Evolutionary conservation across 2,329 filamentous ascomycete genomes (phyloP).

Genomic region (Ascochyta clinopodiicola): DNA sequence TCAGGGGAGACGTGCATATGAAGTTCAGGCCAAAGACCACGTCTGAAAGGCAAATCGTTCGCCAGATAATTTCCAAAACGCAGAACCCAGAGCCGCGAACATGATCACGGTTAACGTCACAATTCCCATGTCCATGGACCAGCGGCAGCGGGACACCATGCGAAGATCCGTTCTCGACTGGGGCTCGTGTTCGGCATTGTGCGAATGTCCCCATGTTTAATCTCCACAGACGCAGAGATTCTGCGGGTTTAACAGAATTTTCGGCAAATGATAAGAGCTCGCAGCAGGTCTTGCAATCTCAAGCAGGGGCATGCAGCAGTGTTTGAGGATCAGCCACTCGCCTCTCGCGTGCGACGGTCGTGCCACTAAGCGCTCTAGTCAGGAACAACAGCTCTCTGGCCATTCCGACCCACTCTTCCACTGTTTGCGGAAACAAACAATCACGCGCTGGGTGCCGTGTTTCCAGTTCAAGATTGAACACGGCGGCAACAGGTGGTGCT

Average conservation of each 20-base stretch:
- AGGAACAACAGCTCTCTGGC: conserved; percentile 18
- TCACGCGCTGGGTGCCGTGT: conserved; percentile 2
- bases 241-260: conserved; percentile 10
- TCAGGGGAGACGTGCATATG: not conserved
- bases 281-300: conserved; percentile 27
- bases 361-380: conserved; percentile 30
- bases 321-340: conserved; percentile 46
- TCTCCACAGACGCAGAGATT: conserved; percentile 7
- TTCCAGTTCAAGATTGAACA: conserved; percentile 10
- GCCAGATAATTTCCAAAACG: not conserved
- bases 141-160: conserved; percentile 13
- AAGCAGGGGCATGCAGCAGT: conserved; percentile 33
- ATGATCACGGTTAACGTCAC: conserved; percentile 7
- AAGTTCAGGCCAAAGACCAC: not conserved
- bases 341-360: conserved; percentile 29
- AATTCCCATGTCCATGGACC: conserved; percentile 2
- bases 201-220: conserved; percentile 7
- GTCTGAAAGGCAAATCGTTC: not conserved
- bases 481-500: not conserved
- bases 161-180: conserved; percentile 13
- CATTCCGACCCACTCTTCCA: conserved; percentile 17
- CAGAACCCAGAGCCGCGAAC: conserved; percentile 5
- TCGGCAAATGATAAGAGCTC: conserved; percentile 4
- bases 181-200: conserved; percentile 1
- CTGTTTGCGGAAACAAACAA: conserved; percentile 16